Evolutionary conservation across 306 rosid genomes (phyloP), one percentile per base, ranked within the genome.

Genomic region (Medicago truncatula): DNA sequence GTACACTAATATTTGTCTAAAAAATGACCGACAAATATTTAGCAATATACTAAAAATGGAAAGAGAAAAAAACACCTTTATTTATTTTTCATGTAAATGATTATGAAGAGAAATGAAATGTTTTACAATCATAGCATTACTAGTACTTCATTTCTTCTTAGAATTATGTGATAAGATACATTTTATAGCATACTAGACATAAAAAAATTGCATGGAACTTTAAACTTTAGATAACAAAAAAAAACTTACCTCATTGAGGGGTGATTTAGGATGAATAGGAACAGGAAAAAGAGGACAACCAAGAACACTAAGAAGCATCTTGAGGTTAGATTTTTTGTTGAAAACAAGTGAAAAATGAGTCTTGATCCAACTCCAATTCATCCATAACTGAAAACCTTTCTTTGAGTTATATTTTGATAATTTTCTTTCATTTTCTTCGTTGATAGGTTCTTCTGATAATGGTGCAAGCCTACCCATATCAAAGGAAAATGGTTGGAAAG

Each of bases 281-380:
- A 94, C 80, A 36, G 97, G 98, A 53, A 90, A 92, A 52, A 95
- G 96, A 74, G 97, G 98, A 53, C 97, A 92, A 61, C 88, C 98
- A 14, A 92, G 88, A 77, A 95, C 97, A 77, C 97, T 87, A 39
- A 95, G 95, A 15, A 95, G 97, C 59, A 90, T 84, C 39, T 85
- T 90, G 70, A 95, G 86, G 84, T 95, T 86, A 5, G 97, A 83
- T 78, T 88, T 89, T 68, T 90, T 92, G 80, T 78, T 83, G 85
- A 80, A 86, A 60, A 77, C 84, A 69, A 86, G 87, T 41, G 91
- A 77, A 60, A 93, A 57, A 41, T 91, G 97, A 65, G 87, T 82
- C 81, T 85, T 91, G 93, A 94, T 91, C 97, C 96, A 94, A 73
- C 80, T 88, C 91, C 94, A 94, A 53, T 83, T 91, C 73, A 89